Base-by-base conservation (phyloP, 371 early-diverging fungal genomes). In the Thermomucor indicae-seudaticae region DNA sequence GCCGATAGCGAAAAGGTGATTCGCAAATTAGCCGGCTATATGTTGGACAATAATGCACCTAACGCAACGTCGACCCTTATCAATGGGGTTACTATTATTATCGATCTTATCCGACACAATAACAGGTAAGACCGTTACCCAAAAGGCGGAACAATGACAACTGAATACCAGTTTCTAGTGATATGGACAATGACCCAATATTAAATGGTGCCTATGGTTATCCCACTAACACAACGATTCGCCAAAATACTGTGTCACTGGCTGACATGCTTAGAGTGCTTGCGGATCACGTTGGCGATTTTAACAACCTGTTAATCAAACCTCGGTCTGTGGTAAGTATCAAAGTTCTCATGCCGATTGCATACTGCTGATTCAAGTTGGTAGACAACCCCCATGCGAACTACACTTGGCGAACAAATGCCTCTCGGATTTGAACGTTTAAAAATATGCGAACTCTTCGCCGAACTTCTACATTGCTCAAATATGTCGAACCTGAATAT, bases 71-170 rank as follows among this genome's bases (percentile, higher is more conserved):
- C 91, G 4, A 85, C 90, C 2, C 75, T 97, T 24, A 88, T 88
- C 52, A 90, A 92, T 62, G 93, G 93, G 46, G 92, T 93, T 34
- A 89, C 87, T 40, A 91, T 97, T 43, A 87, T 97, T 49, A 92
- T 97, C 55, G 96, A 97, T 75, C 77, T 97, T 19, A 95, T 97
- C 58, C 85, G 96, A 44, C 83, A 93, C 49, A 93, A 93, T 68
- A 93, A 92, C 79, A 70, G 79, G 82, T 34, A 17, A 16, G 28
- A 28, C 8, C 14, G 11, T 32, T 31, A 41, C 37, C 14, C 5
- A 48, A 37, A 3, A 17, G 14, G 27, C 24, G 29, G 17, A n/a
- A 31, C 4, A 19, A 37, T 27, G 41, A 20, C 6, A 4, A 30
- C 10, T 23, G 24, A 22, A 40, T 31, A 23, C 22, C 30, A 28